Percentiles rank a stretch among this genome's conserved stretches.
phyloP scores from a whole-genome alignment of 768 basidiomycete genomes.

The Leccinum disarticulatum region DNA sequence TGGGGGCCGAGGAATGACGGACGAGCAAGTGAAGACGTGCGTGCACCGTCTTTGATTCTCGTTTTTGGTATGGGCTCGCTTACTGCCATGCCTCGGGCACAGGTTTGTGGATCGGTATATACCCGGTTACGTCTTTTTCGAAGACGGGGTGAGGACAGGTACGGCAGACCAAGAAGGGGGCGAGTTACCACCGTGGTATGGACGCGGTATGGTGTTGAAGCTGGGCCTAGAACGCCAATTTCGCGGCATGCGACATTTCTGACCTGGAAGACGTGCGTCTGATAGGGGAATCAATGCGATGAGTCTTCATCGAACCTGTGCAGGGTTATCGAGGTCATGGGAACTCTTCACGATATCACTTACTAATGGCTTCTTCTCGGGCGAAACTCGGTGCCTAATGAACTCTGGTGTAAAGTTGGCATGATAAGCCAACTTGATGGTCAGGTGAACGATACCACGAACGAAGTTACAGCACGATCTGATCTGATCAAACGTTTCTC shows the following conservation, averaged over 20 bases:
- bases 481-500: background rate
- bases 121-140: conserved; percentile 89
- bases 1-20: conserved; percentile 87
- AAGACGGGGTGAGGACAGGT: conserved; percentile 50
- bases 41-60: conserved; percentile 4
- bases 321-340: background rate
- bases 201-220: conserved; percentile 49
- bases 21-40: conserved; percentile 65
- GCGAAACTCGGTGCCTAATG: background rate
- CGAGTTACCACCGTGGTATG: conserved; percentile 40
- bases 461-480: background rate
- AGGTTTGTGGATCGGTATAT: conserved; percentile 94
- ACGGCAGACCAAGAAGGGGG: conserved; percentile 21
- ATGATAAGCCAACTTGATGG: background rate
- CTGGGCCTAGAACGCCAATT: conserved; percentile 57
- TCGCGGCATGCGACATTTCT: conserved; percentile 43
- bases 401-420: background rate
- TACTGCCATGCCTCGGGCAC: background rate
- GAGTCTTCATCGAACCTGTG: conserved; percentile 1
- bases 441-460: background rate
- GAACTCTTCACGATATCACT: background rate
- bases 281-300: background rate
- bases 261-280: conserved; percentile 1
- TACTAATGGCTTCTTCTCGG: background rate
- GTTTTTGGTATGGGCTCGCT: background rate